phyloP scores from a whole-genome alignment of 2,329 filamentous ascomycete species.

The Fusarium equiseti region DNA sequence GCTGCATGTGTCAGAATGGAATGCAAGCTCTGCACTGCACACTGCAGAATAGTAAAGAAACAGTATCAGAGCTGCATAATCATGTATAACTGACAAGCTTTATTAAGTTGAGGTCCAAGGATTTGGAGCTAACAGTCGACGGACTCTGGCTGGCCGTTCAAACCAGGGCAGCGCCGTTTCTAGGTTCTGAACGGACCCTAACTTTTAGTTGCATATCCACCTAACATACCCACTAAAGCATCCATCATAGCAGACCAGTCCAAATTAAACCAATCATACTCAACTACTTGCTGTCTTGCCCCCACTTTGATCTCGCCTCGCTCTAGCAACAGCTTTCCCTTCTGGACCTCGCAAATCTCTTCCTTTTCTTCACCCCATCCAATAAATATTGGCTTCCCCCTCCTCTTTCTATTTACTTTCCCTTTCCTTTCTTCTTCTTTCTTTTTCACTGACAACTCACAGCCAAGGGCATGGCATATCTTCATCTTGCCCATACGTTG shows the following conservation, averaged over 20 bases:
- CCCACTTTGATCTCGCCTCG: slow-evolving; percentile 38
- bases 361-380: slow-evolving; percentile 27
- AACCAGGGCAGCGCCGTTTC: neutral
- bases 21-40: neutral
- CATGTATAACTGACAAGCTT: slow-evolving; percentile 1
- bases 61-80: neutral
- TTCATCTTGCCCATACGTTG: slow-evolving; percentile 65
- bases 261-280: neutral
- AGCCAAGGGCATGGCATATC: slow-evolving; percentile 53
- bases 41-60: neutral
- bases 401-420: slow-evolving; percentile 11
- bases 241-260: slow-evolving; percentile 18
- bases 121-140: slow-evolving; percentile 18
- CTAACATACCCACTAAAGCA: slow-evolving; percentile 10
- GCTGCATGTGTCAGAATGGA: slow-evolving; percentile 3
- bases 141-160: neutral
- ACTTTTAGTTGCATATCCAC: slow-evolving; percentile 14
- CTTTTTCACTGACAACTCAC: slow-evolving; percentile 24
- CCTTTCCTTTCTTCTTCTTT: slow-evolving; percentile 15
- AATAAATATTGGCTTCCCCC: slow-evolving; percentile 31
- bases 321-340: slow-evolving; percentile 29
- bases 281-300: neutral
- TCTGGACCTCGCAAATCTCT: slow-evolving; percentile 42
- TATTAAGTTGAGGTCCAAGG: slow-evolving; percentile 6
- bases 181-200: slow-evolving; percentile 9